phyloP scores from a whole-genome alignment of 164 flowering plant species.

The Vitis labrusca region DNA sequence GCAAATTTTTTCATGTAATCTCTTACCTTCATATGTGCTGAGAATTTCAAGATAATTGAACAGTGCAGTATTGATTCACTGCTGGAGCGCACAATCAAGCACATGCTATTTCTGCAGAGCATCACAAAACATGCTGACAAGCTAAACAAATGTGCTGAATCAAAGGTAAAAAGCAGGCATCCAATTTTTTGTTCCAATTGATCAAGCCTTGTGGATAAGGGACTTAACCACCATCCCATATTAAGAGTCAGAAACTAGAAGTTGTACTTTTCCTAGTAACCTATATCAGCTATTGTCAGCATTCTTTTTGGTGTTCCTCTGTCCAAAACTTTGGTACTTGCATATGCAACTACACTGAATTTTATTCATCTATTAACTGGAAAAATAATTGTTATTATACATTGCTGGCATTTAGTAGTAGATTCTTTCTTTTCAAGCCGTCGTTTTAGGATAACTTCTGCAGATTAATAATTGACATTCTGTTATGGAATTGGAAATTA shows the following conservation, averaged over 20 bases:
- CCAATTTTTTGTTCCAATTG: background rate
- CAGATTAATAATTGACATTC: background rate
- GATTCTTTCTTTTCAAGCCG: background rate
- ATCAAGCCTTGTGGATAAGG: background rate
- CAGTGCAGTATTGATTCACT: slow-evolving; percentile 95
- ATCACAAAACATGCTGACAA: slow-evolving; percentile 70
- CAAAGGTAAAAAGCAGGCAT: slow-evolving; percentile 39
- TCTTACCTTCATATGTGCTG: slow-evolving; percentile 8
- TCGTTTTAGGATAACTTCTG: background rate
- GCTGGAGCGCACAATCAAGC: slow-evolving; percentile 81
- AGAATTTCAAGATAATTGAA: slow-evolving; percentile 14
- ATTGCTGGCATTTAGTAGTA: background rate
- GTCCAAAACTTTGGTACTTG: background rate
- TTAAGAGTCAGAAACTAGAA: background rate
- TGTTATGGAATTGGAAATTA: background rate
- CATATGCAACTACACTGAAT: background rate
- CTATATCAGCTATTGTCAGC: background rate
- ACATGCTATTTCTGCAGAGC: slow-evolving; percentile 73
- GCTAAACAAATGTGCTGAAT: slow-evolving; percentile 47
- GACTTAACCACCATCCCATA: background rate
- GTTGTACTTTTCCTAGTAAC: background rate
- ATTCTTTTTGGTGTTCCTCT: background rate
- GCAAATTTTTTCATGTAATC: background rate
- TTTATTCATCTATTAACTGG: background rate
- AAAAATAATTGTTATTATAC: background rate